Evolutionary conservation across 768 basidiomycete species (phyloP).

Genomic region (Lactarius hatsudake): DNA sequence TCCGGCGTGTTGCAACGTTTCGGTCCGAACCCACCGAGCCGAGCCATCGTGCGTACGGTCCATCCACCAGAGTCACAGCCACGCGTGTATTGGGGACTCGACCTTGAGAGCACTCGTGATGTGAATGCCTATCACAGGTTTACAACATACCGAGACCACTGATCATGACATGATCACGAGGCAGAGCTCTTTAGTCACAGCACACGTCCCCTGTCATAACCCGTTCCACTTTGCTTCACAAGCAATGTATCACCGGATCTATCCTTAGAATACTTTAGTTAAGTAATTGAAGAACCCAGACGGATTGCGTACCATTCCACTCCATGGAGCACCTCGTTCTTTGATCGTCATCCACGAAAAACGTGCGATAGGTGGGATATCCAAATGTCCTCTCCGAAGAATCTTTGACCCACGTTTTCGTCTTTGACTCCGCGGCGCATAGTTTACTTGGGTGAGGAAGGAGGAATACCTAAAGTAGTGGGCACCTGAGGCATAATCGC

Average conservation of each 20-base stretch:
- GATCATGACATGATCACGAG: slow-evolving; percentile 32
- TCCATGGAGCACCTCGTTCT: no score
- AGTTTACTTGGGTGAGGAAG: no score
- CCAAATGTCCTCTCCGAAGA: no score
- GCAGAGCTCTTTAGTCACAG: slow-evolving; percentile 45
- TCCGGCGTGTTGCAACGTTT: not conserved
- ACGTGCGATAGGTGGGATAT: no score
- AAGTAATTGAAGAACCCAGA: not conserved
- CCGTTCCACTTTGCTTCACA: slow-evolving; percentile 60
- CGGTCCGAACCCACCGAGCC: no score
- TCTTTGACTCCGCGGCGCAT: no score
- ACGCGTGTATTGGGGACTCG: not conserved
- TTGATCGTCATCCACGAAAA: no score
- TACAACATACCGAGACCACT: slow-evolving; percentile 65
- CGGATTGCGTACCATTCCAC: no score
- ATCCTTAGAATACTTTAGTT: slow-evolving; percentile 49
- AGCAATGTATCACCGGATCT: slow-evolving; percentile 77
- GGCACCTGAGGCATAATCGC: no score
- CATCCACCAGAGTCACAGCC: not conserved
- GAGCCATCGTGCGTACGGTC: not conserved
- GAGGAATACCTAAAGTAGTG: no score
- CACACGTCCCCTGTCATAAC: slow-evolving; percentile 27
- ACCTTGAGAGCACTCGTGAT: not conserved
- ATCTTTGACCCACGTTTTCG: no score
- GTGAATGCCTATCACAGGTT: slow-evolving; percentile 24